Evolutionary conservation across 768 basidiomycete species (phyloP).

Genomic region (Lentinula sp.): DNA sequence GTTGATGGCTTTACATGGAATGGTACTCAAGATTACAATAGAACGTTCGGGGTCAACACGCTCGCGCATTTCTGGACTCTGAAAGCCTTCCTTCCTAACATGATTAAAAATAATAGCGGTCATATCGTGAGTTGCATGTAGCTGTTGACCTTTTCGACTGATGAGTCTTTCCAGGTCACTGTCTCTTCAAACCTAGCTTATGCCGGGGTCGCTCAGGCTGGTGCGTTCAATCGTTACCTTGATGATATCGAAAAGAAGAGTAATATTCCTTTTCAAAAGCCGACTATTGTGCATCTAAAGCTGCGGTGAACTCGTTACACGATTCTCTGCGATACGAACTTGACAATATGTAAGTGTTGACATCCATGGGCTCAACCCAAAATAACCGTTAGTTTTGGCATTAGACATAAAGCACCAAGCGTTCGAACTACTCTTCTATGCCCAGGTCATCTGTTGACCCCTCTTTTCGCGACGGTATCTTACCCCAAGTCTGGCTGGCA

Average conservation of each 20-base stretch:
- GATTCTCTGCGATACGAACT: conserved; percentile 87
- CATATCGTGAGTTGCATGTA: conserved; percentile 64
- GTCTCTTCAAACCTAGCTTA: conserved; percentile 72
- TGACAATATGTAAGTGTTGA: conserved; percentile 52
- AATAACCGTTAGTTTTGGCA: conserved; percentile 5
- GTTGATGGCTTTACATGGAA: not conserved
- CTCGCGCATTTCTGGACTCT: conserved; percentile 88
- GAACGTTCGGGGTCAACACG: conserved; percentile 87
- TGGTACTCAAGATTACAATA: conserved; percentile 1
- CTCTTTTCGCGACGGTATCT: conserved; percentile 61
- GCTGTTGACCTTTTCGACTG: conserved; percentile 1
- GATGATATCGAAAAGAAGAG: not conserved
- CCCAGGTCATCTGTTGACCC: conserved; percentile 75
- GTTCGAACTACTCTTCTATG: conserved; percentile 87
- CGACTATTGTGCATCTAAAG: conserved; percentile 92
- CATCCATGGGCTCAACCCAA: not conserved
- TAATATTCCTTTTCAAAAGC: conserved; percentile 32
- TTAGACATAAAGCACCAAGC: conserved; percentile 61
- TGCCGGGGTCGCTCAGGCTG: conserved; percentile 68
- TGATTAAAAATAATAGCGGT: conserved; percentile 72
- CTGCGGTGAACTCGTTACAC: conserved; percentile 75
- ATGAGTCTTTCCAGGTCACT: conserved; percentile 48
- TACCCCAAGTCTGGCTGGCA: conserved; percentile 46
- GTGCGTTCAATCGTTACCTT: conserved; percentile 33
- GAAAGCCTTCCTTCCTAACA: conserved; percentile 87